Percentiles rank a stretch among this genome's conserved stretches.
phyloP scores from a whole-genome alignment of 139 green algal species.

The Micromonas commoda region DNA sequence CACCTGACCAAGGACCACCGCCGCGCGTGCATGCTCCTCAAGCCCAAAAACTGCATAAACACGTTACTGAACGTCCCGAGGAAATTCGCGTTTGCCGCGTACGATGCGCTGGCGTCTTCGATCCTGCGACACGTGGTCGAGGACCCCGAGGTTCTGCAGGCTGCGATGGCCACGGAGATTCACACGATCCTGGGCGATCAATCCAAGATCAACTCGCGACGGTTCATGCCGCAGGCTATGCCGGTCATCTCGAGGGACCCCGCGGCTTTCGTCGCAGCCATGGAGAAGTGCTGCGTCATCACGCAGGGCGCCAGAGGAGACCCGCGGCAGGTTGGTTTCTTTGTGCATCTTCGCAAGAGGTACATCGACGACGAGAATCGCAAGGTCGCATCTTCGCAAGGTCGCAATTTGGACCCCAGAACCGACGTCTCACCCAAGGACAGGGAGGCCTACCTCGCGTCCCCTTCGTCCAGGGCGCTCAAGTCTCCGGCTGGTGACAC shows the following conservation, averaged over 20 bases:
- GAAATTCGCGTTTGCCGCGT: slow-evolving; percentile 45
- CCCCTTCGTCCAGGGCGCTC: no score
- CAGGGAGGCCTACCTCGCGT: slow-evolving; percentile 10
- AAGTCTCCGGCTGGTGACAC: no score
- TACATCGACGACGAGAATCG: background rate
- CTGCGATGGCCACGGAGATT: slow-evolving; percentile 87
- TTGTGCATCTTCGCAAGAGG: background rate
- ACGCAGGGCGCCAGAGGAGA: no score
- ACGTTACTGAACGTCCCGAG: slow-evolving; percentile 69
- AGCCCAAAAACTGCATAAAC: slow-evolving; percentile 45
- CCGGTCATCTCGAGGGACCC: slow-evolving; percentile 60
- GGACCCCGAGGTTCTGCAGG: slow-evolving; percentile 74
- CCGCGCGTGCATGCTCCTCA: slow-evolving; percentile 54
- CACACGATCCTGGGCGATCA: no score
- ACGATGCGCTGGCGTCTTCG: slow-evolving; percentile 59
- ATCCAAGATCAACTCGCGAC: no score
- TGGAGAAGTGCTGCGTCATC: slow-evolving; percentile 50
- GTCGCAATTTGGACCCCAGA: background rate
- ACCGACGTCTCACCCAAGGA: background rate
- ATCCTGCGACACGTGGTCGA: slow-evolving; percentile 85
- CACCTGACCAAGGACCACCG: slow-evolving; percentile 62
- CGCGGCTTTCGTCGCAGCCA: slow-evolving; percentile 65
- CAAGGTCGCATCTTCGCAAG: no score
- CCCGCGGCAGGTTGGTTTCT: no score
- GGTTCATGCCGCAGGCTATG: slow-evolving; percentile 46